These are phyloP conservation scores for Globisporangium cederbergense DNA, from an alignment of 352 stramenopile genomes.

Conservation along the genomic window DNA sequence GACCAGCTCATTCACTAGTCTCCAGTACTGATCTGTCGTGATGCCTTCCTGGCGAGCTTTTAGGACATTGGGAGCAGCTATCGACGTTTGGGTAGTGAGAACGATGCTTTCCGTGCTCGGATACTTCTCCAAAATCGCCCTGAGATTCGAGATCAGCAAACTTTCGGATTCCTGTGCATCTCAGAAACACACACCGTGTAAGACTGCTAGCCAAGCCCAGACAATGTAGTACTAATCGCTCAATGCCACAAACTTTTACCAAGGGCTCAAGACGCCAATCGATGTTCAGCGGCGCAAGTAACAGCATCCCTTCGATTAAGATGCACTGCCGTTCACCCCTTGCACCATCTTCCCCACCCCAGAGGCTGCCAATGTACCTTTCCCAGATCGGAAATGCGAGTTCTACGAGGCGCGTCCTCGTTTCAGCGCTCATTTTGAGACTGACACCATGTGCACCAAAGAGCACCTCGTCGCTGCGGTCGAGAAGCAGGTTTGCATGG, in stretches of 20 bases:
- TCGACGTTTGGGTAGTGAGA: neutral
- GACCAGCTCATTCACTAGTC: conserved; percentile 24
- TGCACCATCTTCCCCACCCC: neutral
- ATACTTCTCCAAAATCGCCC: conserved; percentile 3
- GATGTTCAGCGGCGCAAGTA: conserved; percentile 4
- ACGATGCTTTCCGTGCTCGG: conserved; percentile 1
- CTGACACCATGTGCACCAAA: conserved; percentile 1
- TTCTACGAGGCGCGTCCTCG: neutral
- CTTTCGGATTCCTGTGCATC: conserved; percentile 2
- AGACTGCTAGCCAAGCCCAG: neutral
- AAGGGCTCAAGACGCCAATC: neutral
- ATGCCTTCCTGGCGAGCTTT: neutral
- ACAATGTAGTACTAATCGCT: neutral
- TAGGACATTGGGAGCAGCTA: neutral
- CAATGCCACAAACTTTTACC: neutral
- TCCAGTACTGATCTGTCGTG: conserved; percentile 15
- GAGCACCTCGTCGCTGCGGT: conserved; percentile 13
- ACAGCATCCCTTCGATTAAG: neutral
- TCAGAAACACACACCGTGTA: neutral
- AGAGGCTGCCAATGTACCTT: conserved; percentile 11
- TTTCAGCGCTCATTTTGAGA: neutral
- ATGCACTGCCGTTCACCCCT: neutral
- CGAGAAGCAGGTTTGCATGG: conserved; percentile 14
- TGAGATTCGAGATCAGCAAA: neutral
- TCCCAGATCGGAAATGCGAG: conserved; percentile 15